Evolutionary conservation across 192 early-diverging fungal species (phyloP), one percentile per base, ranked within the genome.

Genomic region (Podila minutissima): DNA sequence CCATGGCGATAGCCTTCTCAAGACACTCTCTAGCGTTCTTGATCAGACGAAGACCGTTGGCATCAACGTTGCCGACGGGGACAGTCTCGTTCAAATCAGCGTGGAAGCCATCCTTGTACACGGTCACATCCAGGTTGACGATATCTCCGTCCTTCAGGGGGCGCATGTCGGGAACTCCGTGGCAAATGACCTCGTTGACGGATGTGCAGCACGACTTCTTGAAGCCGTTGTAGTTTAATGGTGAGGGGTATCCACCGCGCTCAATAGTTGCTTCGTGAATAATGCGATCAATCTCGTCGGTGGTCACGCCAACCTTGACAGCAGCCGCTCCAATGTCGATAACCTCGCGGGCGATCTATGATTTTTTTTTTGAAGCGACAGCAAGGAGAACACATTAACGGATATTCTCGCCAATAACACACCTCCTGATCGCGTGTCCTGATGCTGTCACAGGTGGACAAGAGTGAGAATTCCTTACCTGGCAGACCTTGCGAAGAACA

Each of bases 131-230:
- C 58, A 99, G 82, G 83, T 99, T 99, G 72, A 96, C 66, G 69
- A 99, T 96, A 83, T 99, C 98, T 41, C 98, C 98, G 71, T 99
- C 96, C 78, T 93, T 86, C 15, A 99, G 86, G 50, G 91, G 89
- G 72, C 97, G 96, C 69, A 91, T 89, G 87, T 99, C 98, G 19
- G 98, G 98, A 64, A 99, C 96, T 59, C 96, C 97, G 74, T 99
- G 98, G 83, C 98, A 99, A 69, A 99, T 95, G 24, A 97, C 97
- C 57, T 83, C 64, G 29, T 84, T 72, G 33, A 86, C 82, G 66
- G 85, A 90, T 67, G 93, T 97, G 87, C 98, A 99, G 81, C 92
- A 91, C 48, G 96, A 97, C 85, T 99, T 99, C 19, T 97, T 97
- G 84, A 98, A 99, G 41, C 90, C 81, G 83, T 94, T 93, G 88